A percentile compares a stretch with the other conserved stretches of the same genome.
phyloP scores from a whole-genome alignment of 2,329 filamentous ascomycete genomes.

The Neopestalotiopsis sp. region DNA sequence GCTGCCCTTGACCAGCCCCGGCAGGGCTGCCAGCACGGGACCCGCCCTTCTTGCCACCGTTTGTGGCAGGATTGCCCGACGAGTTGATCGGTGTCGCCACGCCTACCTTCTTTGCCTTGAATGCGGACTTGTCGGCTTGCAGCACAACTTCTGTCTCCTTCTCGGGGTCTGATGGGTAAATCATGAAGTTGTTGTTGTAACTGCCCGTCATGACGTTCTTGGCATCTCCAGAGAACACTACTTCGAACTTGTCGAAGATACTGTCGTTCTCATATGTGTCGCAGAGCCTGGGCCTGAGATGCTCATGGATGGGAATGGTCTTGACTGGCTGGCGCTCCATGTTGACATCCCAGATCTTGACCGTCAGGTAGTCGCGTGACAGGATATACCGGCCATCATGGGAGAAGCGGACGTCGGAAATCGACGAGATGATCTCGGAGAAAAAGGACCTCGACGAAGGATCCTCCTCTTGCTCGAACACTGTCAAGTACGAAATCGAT shows the following conservation, averaged over 20 bases:
- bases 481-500: constrained; percentile 51
- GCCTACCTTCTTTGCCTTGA: constrained; percentile 99
- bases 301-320: constrained; percentile 98
- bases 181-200: constrained; percentile 99
- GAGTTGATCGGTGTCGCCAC: constrained; percentile 96
- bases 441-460: constrained; percentile 97
- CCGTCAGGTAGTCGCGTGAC: constrained; percentile 95
- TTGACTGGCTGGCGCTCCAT: constrained; percentile 98
- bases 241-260: constrained; percentile 99
- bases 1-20: constrained; percentile 78
- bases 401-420: constrained; percentile 97
- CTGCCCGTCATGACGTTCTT: constrained; percentile 99
- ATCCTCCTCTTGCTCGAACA: constrained; percentile 99
- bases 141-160: constrained; percentile 97
- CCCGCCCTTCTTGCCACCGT: constrained; percentile 83
- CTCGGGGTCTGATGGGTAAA: constrained; percentile 94
- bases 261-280: constrained; percentile 99
- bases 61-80: constrained; percentile 73
- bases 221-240: constrained; percentile 96
- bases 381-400: constrained; percentile 96
- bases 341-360: constrained; percentile 99
- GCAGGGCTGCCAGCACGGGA: constrained; percentile 90
- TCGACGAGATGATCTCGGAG: constrained; percentile 99
- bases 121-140: constrained; percentile 97
- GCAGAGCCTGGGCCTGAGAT: constrained; percentile 89